phyloP scores from a whole-genome alignment of 1,284 basidiomycete genomes.

The Fistulinella cinereoalba region DNA sequence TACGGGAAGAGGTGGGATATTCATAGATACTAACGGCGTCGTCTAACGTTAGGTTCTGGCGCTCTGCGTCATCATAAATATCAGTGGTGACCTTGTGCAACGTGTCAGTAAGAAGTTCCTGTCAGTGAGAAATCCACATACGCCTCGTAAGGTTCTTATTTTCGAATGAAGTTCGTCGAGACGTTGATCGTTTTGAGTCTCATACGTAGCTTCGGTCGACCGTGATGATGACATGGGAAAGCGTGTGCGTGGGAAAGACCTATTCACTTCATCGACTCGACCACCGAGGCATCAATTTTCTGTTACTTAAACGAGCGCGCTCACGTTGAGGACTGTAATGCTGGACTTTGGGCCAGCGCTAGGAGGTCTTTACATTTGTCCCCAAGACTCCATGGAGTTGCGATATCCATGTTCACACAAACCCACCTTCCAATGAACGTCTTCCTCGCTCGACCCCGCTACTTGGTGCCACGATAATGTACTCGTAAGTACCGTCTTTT shows the following conservation, averaged over 20 bases:
- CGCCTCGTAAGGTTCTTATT: slow-evolving; percentile 71
- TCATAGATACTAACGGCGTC: slow-evolving; percentile 54
- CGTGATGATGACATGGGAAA: slow-evolving; percentile 36
- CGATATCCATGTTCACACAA: too few species aligned
- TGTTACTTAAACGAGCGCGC: too few species aligned
- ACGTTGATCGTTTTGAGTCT: slow-evolving; percentile 75
- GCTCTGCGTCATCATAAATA: slow-evolving; percentile 76
- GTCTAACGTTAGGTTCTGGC: slow-evolving; percentile 75
- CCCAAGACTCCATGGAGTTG: too few species aligned
- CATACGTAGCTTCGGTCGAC: slow-evolving; percentile 65
- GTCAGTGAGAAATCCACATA: slow-evolving; percentile 37
- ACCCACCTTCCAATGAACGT: too few species aligned
- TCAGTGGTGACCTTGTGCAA: slow-evolving; percentile 67
- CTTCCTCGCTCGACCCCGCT: too few species aligned
- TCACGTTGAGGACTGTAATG: too few species aligned
- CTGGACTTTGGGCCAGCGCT: too few species aligned
- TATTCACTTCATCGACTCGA: too few species aligned
- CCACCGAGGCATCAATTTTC: too few species aligned
- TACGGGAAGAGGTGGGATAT: not conserved
- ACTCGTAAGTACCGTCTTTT: too few species aligned
- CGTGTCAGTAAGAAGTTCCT: slow-evolving; percentile 6
- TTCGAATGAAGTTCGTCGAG: slow-evolving; percentile 81
- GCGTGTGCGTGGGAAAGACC: slow-evolving; percentile 18
- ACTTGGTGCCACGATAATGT: too few species aligned
- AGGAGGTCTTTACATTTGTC: too few species aligned